Base-by-base conservation (phyloP, 177 flowering plant genomes). In the Vitis hybrid region DNA sequence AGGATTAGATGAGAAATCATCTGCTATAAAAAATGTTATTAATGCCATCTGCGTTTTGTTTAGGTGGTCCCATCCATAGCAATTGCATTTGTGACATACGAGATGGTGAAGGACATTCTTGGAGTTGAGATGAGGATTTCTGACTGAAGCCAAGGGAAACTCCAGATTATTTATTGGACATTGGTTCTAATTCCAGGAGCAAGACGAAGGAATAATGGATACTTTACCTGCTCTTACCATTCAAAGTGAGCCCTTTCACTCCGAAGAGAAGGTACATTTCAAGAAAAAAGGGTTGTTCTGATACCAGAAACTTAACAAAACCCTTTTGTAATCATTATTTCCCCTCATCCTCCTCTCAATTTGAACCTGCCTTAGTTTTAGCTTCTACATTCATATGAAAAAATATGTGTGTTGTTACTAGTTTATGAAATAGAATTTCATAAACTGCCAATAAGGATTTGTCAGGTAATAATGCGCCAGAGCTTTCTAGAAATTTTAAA, bases 41-140 rank as follows among this genome's bases (percentile, higher is more conserved):
- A 18, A 66, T 13, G 18, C 22, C 44, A 3, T 38, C 44, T 49
- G 49, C 10, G 31, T 65, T 59, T 55, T 70, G 28, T 71, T 63
- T 75, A 92, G 98, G 98, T 94, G 75, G 98, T 94, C 17, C 98
- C 98, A 62, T 94, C 98, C 11, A 94, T 94, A 53, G 93, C 98
- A 11, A 92, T 94, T 82, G 96, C 98, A 58, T 94, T 94, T 78
- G 98, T 94, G 77, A 82, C 97, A 9, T 94, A 94, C 38, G 98
- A 94, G 83, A 33, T 77, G 73, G 94, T 88, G 71, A 94, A 92
- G 83, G 95, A 91, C 60, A 68, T 91, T 70, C 86, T 94, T 64
- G 93, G 93, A 62, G 98, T 92, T 49, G 98, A 92, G 83, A 82
- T 92, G 85, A 91, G 92, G 82, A 94, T 92, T 78, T 94, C 97